Conservation (phyloP, 768 basidiomycete genomes). For the Tulasnella sp. region DNA sequence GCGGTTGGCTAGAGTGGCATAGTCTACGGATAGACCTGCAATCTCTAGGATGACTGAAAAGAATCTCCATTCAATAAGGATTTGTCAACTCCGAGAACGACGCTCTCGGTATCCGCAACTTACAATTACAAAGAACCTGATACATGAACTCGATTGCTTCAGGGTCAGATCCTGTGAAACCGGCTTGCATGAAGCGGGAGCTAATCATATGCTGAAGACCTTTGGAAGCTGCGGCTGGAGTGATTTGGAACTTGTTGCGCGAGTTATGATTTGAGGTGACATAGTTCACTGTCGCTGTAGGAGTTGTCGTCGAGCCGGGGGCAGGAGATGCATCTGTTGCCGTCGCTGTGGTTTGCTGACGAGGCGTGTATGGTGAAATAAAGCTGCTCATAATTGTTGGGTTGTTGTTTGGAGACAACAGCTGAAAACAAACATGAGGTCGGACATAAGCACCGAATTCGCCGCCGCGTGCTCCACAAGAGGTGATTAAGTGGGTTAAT, state of each 20-base stretch:
- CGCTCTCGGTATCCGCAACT: neutral
- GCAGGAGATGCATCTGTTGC: no score
- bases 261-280: slow-evolving; percentile 1
- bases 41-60: slow-evolving; percentile 6
- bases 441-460: no score
- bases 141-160: slow-evolving; percentile 12
- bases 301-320: neutral
- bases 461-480: no score
- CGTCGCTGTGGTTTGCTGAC: no score
- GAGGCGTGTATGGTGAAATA: no score
- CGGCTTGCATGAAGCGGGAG: slow-evolving; percentile 3
- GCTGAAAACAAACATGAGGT: no score
- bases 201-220: slow-evolving; percentile 8
- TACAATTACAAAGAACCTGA: slow-evolving; percentile 5
- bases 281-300: slow-evolving; percentile 9
- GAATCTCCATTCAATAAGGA: neutral
- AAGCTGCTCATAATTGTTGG: no score
- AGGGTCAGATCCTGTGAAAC: slow-evolving; percentile 7
- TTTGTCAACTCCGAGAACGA: neutral
- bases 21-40: slow-evolving; percentile 12
- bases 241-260: slow-evolving; percentile 12
- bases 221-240: neutral
- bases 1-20: slow-evolving; percentile 12
- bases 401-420: no score
- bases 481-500: no score